Evolutionary conservation across 352 stramenopile species (phyloP).

Genomic region (Pythium pyrilobum): DNA sequence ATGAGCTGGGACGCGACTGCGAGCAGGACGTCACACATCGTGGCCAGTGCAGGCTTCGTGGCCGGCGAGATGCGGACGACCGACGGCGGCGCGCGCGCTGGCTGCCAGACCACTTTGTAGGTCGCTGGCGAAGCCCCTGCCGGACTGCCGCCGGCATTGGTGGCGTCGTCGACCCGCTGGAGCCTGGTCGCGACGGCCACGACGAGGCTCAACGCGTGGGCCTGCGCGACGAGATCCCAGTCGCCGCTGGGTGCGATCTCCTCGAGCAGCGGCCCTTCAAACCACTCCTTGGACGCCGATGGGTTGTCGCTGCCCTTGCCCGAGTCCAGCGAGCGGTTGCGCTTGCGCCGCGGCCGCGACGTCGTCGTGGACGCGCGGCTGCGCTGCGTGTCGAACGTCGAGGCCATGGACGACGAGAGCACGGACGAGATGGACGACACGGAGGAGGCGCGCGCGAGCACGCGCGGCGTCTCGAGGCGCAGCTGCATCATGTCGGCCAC

Average conservation of each 20-base stretch:
- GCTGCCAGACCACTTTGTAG: conserved; percentile 3
- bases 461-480: conserved; percentile 40
- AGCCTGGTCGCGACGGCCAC: conserved; percentile 2
- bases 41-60: neutral
- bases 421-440: conserved; percentile 20
- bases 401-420: neutral
- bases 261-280: conserved; percentile 35
- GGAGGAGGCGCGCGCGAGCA: conserved; percentile 16
- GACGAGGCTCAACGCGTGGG: conserved; percentile 6
- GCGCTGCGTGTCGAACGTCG: conserved; percentile 1
- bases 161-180: neutral
- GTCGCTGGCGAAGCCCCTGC: neutral
- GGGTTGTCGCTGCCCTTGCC: conserved; percentile 26
- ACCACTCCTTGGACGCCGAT: conserved; percentile 24
- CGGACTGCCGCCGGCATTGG: neutral
- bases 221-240: conserved; percentile 16
- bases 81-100: too few relatives aligned
- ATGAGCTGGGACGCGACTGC: neutral
- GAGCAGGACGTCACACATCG: conserved; percentile 2
- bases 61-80: neutral
- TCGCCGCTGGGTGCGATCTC: conserved; percentile 36
- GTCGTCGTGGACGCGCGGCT: conserved; percentile 3
- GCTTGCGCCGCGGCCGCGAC: conserved; percentile 45
- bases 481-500: conserved; percentile 77
- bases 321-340: conserved; percentile 63